Evolutionary conservation across 2,329 filamentous ascomycete species (phyloP), one percentile per base, ranked within the genome.

Genomic region (Fusarium tanahbumbuense): DNA sequence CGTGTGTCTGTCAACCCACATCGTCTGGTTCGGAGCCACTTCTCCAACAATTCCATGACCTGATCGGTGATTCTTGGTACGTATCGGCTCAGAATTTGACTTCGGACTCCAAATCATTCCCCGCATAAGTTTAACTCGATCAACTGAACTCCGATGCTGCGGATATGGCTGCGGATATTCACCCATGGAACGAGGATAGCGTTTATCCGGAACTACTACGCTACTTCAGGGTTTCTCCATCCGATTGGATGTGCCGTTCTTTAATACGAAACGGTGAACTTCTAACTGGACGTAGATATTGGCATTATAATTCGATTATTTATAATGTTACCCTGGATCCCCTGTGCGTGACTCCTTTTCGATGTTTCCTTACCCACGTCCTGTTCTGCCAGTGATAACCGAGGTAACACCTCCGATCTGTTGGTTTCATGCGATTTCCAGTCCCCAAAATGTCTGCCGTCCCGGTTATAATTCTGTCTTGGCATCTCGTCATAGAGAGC

Each of bases 221-320:
- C 18, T 22, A 16, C 3, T 40, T 41, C 5, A 25, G 34, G 49
- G 27, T 28, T 7, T 5, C 5, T 4, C 5, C 6, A 18, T 20
- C 49, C 49, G 34, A 27, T 20, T 28, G 32, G 37, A 11, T 27
- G 13, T 27, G 6, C 2, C 6, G 9, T 16, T 6, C 2, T 13
- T 6, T 11, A 27, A 40, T n/a, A 16, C 37, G n/a, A 20, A 40
- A 3, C 9, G 15, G 3, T 10, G 5, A 1, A 6, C 13, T 20
- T 2, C 8, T 20, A 6, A 13, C 12, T 34, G 22, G 16, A 11
- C 11, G n/a, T 10, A 1, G 10, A n/a, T 37, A 37, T n/a, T 6
- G 34, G 34, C 6, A 37, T n/a, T 12, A 12, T n/a, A 37, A 1
- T 3, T 0, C 18, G 0, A n/a, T 1, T n/a, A 12, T 37, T 37